A percentile compares a stretch with the other conserved stretches of the same genome.
phyloP scores from a whole-genome alignment of 371 early-diverging fungal species.

The Apophysomyces elegans region DNA sequence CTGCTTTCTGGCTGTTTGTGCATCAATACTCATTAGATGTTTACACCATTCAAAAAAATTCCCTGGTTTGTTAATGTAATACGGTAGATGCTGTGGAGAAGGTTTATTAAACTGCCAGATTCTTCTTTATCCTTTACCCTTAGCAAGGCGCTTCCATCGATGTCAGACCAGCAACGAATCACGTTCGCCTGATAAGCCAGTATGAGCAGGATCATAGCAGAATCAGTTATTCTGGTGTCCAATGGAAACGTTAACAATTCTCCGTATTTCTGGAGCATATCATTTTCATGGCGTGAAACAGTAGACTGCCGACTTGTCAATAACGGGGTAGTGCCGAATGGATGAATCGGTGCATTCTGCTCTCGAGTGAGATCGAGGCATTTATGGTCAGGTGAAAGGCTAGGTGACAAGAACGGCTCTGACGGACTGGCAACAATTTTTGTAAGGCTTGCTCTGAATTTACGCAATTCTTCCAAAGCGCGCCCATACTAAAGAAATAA shows the following conservation, averaged over 20 bases:
- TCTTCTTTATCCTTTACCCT: slow-evolving; percentile 27
- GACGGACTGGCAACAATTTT: not conserved
- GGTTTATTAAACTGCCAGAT: not conserved
- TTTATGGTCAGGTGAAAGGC: not conserved
- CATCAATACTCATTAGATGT: slow-evolving; percentile 30
- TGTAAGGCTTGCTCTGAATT: slow-evolving; percentile 30
- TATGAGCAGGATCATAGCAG: slow-evolving; percentile 39
- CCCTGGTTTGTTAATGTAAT: slow-evolving; percentile 37
- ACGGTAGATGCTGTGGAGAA: slow-evolving; percentile 37
- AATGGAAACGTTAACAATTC: slow-evolving; percentile 40
- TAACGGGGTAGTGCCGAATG: slow-evolving; percentile 7
- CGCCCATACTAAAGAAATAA: slow-evolving; percentile 33
- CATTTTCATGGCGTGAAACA: slow-evolving; percentile 27
- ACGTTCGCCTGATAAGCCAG: slow-evolving; percentile 47
- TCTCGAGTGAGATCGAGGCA: not conserved
- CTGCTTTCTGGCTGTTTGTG: slow-evolving; percentile 31
- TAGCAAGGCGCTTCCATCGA: slow-evolving; percentile 32
- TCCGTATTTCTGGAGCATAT: slow-evolving; percentile 34
- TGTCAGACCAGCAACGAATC: slow-evolving; percentile 41
- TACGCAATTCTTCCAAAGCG: slow-evolving; percentile 43
- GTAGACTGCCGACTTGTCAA: slow-evolving; percentile 9
- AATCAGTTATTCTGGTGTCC: slow-evolving; percentile 33
- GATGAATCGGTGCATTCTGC: slow-evolving; percentile 7
- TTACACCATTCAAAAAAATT: slow-evolving; percentile 47
- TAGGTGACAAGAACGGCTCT: not conserved